Conservation (phyloP, 805 yeast genomes). For the Yarrowia hollandica region DNA sequence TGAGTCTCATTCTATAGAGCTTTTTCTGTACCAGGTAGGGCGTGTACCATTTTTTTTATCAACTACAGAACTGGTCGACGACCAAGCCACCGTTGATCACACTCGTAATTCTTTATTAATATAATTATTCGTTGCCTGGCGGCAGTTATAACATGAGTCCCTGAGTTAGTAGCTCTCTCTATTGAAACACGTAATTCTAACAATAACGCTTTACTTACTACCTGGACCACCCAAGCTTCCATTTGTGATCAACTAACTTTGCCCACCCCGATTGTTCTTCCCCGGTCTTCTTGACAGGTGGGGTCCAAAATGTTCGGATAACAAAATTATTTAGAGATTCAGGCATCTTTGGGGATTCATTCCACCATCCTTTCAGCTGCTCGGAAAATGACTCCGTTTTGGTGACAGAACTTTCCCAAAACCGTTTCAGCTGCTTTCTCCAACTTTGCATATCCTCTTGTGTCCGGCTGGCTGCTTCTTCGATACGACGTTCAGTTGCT, state of each 20-base stretch:
- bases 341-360: not conserved
- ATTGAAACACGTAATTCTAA: not conserved
- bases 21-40: too few species aligned
- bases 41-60: too few species aligned
- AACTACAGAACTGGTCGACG: too few species aligned
- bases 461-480: not conserved
- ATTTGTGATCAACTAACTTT: not conserved
- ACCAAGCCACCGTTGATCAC: too few species aligned
- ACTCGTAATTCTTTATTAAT: constrained; percentile 2
- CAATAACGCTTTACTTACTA: constrained; percentile 3
- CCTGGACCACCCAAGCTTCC: constrained; percentile 3
- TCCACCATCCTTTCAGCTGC: not conserved
- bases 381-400: not conserved
- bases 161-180: constrained; percentile 9
- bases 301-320: constrained; percentile 3
- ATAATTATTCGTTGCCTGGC: not conserved
- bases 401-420: not conserved
- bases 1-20: too few species aligned
- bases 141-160: not conserved
- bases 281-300: not conserved
- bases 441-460: not conserved
- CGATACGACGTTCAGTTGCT: not conserved
- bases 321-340: not conserved
- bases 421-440: not conserved
- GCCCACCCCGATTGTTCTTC: constrained; percentile 4